Evolutionary conservation across 768 basidiomycete genomes (phyloP), one percentile per base, ranked within the genome.

Genomic region (Candolleomyces eurysporus): DNA sequence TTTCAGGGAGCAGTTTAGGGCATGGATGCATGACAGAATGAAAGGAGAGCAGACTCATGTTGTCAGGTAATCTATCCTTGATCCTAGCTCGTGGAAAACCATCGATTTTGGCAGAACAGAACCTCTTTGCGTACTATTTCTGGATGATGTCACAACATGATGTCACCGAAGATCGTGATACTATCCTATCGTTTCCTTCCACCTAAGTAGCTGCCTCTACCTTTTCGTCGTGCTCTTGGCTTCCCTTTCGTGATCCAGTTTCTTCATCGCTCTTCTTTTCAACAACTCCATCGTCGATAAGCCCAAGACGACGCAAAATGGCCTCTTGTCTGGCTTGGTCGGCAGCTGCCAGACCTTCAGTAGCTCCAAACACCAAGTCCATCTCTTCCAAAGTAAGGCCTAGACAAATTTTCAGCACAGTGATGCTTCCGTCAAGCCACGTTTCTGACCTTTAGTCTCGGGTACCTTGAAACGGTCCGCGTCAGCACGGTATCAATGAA

Each of bases 321-420:
- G 68, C 75, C 46, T 73, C 69, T 59, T 80, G 76, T 16, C 79
- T 76, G 36, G 69, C 71, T 63, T 79, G 76, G 69, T 92, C 91
- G 17, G 83, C 82, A 11, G 76, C 76, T 1, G 82, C 85, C 49
- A 87, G 73, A 40, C 83, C 83, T 51, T 70, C 71, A 9, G 74
- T 76, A 57, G 83, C 83, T 36, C 87, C 86, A 71, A 93, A 93
- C 19, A 89, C 83, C 31, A 83, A 83, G 71, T 93, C 91, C 84
- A 92, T 89, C 71, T 92, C 89, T 68, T 92, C 90, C 50, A 92
- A 77, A 3, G 84, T 82, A 4, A 89, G 77, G 36, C 84, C 76
- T 78, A 60, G 5, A 51, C 30, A 32, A 22, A 14, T 31, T 6
- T 14, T 21, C 22, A 16, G 21, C 17, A n/a, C 16, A 52, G 50